phyloP scores from a whole-genome alignment of 1,284 basidiomycete species.

The Coriolopsis trogii region DNA sequence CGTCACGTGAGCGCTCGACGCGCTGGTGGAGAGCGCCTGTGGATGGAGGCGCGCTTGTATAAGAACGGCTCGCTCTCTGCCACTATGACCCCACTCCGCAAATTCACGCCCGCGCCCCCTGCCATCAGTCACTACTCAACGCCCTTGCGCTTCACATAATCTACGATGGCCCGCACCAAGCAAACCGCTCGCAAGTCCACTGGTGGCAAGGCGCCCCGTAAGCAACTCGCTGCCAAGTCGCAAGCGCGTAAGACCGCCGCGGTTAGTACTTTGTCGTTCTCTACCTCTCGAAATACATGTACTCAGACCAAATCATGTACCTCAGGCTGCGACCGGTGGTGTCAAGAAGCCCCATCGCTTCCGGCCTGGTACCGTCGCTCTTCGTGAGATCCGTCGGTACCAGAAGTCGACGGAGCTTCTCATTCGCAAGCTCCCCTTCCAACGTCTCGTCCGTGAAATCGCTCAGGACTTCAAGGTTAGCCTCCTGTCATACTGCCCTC shows the following conservation, averaged over 20 bases:
- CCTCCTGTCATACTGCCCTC: conserved; percentile 19
- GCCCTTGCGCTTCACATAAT: conserved; percentile 12
- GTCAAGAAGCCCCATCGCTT: conserved; percentile 81
- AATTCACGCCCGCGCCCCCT: conserved; percentile 6
- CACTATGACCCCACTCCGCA: conserved; percentile 6
- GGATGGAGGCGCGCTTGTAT: conserved; percentile 15
- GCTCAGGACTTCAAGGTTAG: conserved; percentile 74
- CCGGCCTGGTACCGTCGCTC: conserved; percentile 73
- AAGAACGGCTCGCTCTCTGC: conserved; percentile 8
- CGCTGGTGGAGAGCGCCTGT: conserved; percentile 23
- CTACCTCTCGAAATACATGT: not conserved
- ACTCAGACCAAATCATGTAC: not conserved
- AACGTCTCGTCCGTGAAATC: conserved; percentile 76
- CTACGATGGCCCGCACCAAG: conserved; percentile 58
- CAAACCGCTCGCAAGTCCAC: conserved; percentile 87
- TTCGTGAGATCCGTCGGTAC: conserved; percentile 85
- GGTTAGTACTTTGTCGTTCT: conserved; percentile 15
- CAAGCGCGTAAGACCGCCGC: conserved; percentile 49
- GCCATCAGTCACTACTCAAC: conserved; percentile 5
- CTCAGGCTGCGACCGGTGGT: conserved; percentile 59
- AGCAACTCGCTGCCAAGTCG: conserved; percentile 71
- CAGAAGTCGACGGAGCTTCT: conserved; percentile 83
- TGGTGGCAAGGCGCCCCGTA: conserved; percentile 73
- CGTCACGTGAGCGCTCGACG: conserved; percentile 31
- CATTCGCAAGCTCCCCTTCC: conserved; percentile 81